Percentiles rank a stretch among this genome's conserved stretches.
Evolutionary conservation across 73 alveolate genomes (phyloP).

Genomic region (Tetrahymena malaccensis): DNA sequence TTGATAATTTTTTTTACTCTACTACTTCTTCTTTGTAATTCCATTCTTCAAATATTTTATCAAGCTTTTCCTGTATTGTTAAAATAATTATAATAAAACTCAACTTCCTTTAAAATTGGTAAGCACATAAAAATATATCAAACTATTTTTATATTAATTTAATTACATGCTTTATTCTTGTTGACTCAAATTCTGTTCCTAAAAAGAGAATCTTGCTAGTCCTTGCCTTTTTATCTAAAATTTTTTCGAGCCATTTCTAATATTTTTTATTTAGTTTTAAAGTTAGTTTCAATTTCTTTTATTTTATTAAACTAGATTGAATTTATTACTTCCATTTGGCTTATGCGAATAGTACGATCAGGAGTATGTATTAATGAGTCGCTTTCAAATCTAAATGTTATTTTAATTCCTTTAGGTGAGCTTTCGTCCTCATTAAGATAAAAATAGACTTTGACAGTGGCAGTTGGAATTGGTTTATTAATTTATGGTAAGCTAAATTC

Average conservation of each 20-base stretch:
- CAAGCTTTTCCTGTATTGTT: neutral
- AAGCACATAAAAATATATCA: too few relatives aligned
- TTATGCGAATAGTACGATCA: conserved; percentile 56
- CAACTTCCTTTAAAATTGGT: too few relatives aligned
- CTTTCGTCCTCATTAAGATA: conserved; percentile 48
- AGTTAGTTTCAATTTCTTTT: neutral
- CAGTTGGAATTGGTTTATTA: conserved; percentile 68
- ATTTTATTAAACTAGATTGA: neutral
- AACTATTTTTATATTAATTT: neutral
- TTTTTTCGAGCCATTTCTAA: conserved; percentile 35
- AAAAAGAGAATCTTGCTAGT: conserved; percentile 34
- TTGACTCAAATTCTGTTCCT: conserved; percentile 31
- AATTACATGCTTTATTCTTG: conserved; percentile 35
- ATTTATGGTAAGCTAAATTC: conserved; percentile 62
- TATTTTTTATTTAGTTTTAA: neutral
- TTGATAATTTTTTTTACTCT: neutral
- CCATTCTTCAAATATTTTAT: neutral
- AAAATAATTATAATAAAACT: too few relatives aligned
- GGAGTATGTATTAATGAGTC: conserved; percentile 57
- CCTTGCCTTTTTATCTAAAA: conserved; percentile 17
- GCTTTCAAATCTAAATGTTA: conserved; percentile 59
- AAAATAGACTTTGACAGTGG: conserved; percentile 69
- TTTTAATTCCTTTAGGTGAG: conserved; percentile 46
- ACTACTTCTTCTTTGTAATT: neutral
- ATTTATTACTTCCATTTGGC: conserved; percentile 49